Conservation (phyloP, 1,284 basidiomycete species). For the Ceratobasidium sp. region DNA sequence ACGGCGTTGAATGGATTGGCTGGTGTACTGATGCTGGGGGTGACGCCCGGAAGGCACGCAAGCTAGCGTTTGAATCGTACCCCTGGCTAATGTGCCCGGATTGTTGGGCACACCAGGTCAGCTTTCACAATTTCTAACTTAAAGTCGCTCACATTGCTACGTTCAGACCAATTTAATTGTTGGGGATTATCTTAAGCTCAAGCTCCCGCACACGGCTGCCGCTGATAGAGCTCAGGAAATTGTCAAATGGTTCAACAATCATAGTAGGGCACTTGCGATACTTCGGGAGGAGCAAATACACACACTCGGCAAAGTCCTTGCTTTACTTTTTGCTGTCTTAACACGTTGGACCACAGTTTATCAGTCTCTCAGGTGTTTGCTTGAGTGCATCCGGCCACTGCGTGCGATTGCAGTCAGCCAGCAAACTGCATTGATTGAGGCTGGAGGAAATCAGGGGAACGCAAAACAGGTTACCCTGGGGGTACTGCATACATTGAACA, state of each 20-base stretch:
- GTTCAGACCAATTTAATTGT: neutral
- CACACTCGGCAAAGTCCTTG: slow-evolving; percentile 41
- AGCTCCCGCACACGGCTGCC: neutral
- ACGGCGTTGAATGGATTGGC: slow-evolving; percentile 1
- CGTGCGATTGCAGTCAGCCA: slow-evolving; percentile 45
- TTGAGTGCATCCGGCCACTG: slow-evolving; percentile 48
- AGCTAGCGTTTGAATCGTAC: neutral
- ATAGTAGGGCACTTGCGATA: neutral
- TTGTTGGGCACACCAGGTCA: slow-evolving; percentile 46
- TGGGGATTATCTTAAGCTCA: neutral
- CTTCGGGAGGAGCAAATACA: slow-evolving; percentile 46
- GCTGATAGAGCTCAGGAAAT: neutral
- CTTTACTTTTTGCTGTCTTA: slow-evolving; percentile 52
- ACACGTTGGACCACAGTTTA: slow-evolving; percentile 55
- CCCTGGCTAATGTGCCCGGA: neutral
- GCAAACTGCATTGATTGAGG: slow-evolving; percentile 46
- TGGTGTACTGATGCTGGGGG: slow-evolving; percentile 2
- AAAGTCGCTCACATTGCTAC: neutral
- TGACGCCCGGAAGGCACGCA: neutral
- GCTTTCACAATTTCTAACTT: neutral
- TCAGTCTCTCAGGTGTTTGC: slow-evolving; percentile 47
- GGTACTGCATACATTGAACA: slow-evolving; percentile 50
- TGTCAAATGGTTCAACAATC: slow-evolving; percentile 14
- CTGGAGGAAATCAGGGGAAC: slow-evolving; percentile 48
- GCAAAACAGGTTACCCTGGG: slow-evolving; percentile 46